Base-by-base conservation (phyloP, 169 alveolate genomes). In the Eimeria acervulina region DNA sequence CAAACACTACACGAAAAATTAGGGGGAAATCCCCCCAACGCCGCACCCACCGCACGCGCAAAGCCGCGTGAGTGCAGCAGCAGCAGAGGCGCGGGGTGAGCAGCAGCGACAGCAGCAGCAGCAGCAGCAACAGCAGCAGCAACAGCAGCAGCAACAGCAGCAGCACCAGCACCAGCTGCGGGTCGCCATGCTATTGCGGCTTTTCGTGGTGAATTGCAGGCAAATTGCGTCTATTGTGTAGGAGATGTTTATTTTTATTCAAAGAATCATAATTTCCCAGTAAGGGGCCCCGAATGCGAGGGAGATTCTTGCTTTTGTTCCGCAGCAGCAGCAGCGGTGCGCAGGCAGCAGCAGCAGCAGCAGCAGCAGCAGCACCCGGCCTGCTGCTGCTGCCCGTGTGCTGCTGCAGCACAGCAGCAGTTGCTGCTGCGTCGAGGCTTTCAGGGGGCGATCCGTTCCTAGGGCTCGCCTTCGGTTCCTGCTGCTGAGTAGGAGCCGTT, bases 331-430 rank as follows among this genome's bases (percentile, higher is more conserved):
- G 93, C 78, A 59, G 93, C 93, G 93, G 93, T 85, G 93, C 93
- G 93, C 93, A 52, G 93, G 76, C 93, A 33, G 93, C 93, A 85
- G 93, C 91, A 83, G 91, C 91, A 83, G 91, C 63, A 81, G 91
- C 91, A 81, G 91, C 91, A 51, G 74, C 91, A 52, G 91, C 91
- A 83, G 40, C 80, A 28, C 81, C 93, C 36, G 52, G 81, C 47
- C 72, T 8, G 47, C 90, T 47, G 90, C 90, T 15, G 90, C 90
- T 31, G 70, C 90, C 23, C 47, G 26, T 13, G 26, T 66, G 19
- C 42, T 81, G 90, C 90, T 81, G 90, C 90, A 81, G 90, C 90
- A 47, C 90, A 81, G 90, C 90, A 81, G 90, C 72, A 81, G 80
- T 83, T 83, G 93, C 93, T 83, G 93, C 93, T 52, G 93, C 80